Evolutionary conservation across 225 moss, liverwort and hornwort genomes (phyloP).

Genomic region (Takakia lepidozioides): DNA sequence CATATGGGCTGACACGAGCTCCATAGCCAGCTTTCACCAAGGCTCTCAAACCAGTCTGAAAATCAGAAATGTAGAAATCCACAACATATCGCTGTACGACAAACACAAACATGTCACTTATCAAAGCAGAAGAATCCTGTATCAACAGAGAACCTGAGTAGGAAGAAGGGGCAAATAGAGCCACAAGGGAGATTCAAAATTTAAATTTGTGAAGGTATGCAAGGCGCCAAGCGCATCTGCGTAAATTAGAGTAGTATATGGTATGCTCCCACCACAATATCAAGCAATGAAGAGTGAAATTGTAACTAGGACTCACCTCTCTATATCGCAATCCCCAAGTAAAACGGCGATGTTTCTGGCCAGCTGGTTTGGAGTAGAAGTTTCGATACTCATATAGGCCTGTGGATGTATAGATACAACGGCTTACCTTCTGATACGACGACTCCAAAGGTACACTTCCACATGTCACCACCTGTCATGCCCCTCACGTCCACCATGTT

Average conservation of each 20-base stretch:
- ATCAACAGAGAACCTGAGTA: no score
- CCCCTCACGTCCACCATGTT: no score
- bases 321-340: conserved; percentile 74
- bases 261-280: no score
- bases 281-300: no score
- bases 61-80: conserved; percentile 91
- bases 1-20: conserved; percentile 70
- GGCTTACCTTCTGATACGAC: conserved; percentile 65
- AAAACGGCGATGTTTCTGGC: conserved; percentile 50
- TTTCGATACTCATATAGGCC: conserved; percentile 64
- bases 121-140: no score
- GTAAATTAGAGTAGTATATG: no score
- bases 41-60: conserved; percentile 75
- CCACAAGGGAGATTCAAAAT: no score
- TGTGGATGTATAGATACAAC: conserved; percentile 90
- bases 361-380: conserved; percentile 58
- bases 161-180: no score
- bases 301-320: conserved; percentile 51
- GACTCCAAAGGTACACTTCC: conserved; percentile 84
- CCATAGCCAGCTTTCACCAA: conserved; percentile 90
- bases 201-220: no score
- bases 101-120: no score
- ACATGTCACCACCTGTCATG: conserved; percentile 76
- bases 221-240: no score
- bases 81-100: conserved; percentile 56